These are phyloP conservation scores for Trichomonas gallinae DNA, from an alignment of 208 protist species.

Conservation along the genomic window DNA sequence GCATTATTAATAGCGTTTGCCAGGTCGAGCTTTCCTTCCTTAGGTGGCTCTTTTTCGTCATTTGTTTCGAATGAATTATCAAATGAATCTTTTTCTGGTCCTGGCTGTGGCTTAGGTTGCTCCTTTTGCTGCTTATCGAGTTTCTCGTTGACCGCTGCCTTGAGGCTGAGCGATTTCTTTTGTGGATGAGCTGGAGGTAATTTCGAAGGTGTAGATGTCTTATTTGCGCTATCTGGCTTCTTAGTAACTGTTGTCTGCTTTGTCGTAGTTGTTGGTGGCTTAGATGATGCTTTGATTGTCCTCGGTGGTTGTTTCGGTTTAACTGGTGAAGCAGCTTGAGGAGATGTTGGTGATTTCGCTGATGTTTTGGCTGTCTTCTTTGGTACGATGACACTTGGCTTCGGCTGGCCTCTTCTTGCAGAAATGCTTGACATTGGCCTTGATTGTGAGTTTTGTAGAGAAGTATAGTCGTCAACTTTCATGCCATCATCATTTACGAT, in stretches of 20 bases:
- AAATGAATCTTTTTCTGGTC: not conserved
- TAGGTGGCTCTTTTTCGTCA: not conserved
- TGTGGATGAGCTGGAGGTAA: not conserved
- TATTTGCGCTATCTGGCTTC: not conserved
- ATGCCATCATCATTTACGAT: not conserved
- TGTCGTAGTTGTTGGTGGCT: not conserved
- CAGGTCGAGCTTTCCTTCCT: not conserved
- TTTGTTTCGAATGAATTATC: not conserved
- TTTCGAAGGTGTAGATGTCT: not conserved
- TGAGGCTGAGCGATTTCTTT: not conserved
- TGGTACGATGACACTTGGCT: not conserved
- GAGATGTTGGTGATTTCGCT: not conserved
- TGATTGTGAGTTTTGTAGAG: not conserved
- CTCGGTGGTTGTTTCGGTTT: not conserved
- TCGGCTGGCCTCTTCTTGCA: not conserved
- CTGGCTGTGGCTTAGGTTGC: not conserved
- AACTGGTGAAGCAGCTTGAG: not conserved
- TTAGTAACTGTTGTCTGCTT: not conserved
- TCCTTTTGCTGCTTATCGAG: not conserved
- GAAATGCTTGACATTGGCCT: not conserved
- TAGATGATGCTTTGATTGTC: not conserved
- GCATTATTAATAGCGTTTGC: not conserved
- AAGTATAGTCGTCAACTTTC: not conserved
- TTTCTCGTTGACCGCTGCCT: not conserved
- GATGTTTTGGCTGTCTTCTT: not conserved